Conservation (phyloP, 495 filamentous ascomycete genomes). For the Daldinia caldariorum region DNA sequence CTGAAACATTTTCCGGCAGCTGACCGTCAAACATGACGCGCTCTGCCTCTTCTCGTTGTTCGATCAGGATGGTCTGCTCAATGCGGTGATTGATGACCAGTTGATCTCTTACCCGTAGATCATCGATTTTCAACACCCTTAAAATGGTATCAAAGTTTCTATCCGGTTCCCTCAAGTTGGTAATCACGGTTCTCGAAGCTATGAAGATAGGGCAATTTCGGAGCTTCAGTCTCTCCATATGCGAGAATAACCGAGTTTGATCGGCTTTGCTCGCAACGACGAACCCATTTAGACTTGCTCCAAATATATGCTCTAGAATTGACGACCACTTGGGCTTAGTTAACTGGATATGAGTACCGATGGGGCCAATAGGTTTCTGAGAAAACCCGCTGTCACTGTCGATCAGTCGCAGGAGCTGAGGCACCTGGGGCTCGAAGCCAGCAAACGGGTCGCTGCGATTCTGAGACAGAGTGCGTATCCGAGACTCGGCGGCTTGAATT, state of each 20-base stretch:
- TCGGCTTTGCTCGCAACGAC: conserved; percentile 81
- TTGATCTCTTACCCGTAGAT: conserved; percentile 77
- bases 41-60: conserved; percentile 69
- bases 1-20: conserved; percentile 73
- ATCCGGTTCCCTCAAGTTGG: conserved; percentile 77
- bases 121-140: conserved; percentile 81
- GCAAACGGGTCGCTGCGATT: conserved; percentile 46
- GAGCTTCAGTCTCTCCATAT: conserved; percentile 68
- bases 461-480: conserved; percentile 47
- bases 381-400: conserved; percentile 71
- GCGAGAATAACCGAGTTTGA: conserved; percentile 64
- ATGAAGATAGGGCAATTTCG: conserved; percentile 73
- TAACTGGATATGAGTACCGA: conserved; percentile 79
- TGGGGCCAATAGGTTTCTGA: conserved; percentile 81
- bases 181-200: conserved; percentile 65
- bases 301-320: conserved; percentile 80
- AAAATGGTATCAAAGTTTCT: conserved; percentile 76
- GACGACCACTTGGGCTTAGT: conserved; percentile 83
- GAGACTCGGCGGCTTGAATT: conserved; percentile 60
- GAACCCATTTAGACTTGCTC: conserved; percentile 73
- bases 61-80: conserved; percentile 85
- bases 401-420: conserved; percentile 71
- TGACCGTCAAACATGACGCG: conserved; percentile 72
- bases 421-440: conserved; percentile 71
- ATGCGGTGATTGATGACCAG: conserved; percentile 84